Base-by-base conservation (phyloP, 331 rosid species). In the Prunus yedoensis region DNA sequence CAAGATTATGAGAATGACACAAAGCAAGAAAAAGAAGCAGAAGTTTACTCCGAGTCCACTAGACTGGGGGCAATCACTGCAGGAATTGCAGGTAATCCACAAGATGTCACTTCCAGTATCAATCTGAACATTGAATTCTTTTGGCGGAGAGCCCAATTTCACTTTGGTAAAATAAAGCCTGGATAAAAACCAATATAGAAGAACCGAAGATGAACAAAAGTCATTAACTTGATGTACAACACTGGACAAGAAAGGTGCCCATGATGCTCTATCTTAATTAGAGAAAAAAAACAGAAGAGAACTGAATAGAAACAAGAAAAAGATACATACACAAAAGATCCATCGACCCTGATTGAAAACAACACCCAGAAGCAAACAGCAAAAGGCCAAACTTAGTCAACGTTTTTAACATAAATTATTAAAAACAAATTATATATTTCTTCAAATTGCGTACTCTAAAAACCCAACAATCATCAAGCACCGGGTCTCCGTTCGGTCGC, bases 51-150 rank as follows among this genome's bases (percentile, higher is more conserved):
- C 96, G 4, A 95, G 84, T 27, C 85, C 94, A 84, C 99, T 95
- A 72, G 96, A 82, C 51, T 84, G 90, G 18, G 97, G 99, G 78
- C 97, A 95, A 78, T 93, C 84, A 54, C 80, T 86, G 87, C 99
- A 95, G 62, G 97, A 81, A 70, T 79, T 87, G 88, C 99, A 92
- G 72, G 80, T 92, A 38, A 94, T 86, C 99, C 97, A 95, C 87
- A 95, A 85, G 69, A 90, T 92, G 70, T 95, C 97, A 67, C 97
- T 95, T 77, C 99, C 99, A n/a, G 97, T 91, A 82, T 94, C 99
- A 63, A 94, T 89, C 87, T 94, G 99, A 52, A 92, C 97, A 54
- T 87, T 83, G 80, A 90, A 94, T 78, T 94, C 97, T 79, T 78
- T 90, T 11, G 97, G 91, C 30, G 99, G 97, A 71, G 97, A 90